Evolutionary conservation across 73 alveolate species (phyloP).

Genomic region (Tetrahymena borealis): DNA sequence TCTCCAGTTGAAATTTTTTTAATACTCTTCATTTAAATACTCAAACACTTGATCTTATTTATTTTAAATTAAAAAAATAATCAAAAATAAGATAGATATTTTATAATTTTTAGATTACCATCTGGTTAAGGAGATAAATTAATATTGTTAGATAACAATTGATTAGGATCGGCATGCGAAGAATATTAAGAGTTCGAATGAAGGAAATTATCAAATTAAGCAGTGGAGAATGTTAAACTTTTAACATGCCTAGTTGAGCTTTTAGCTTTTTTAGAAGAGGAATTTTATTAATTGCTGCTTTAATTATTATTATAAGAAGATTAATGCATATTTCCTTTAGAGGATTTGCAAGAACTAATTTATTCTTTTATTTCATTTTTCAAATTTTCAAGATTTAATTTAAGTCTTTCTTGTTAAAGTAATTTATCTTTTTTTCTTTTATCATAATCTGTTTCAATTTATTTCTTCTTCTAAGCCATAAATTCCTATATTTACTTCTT

Average conservation of each 20-base stretch:
- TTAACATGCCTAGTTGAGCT: background rate
- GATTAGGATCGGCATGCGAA: background rate
- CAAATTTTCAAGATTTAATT: background rate
- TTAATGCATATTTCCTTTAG: background rate
- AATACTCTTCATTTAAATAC: background rate
- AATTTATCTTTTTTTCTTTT: background rate
- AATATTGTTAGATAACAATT: background rate
- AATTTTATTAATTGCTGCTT: background rate
- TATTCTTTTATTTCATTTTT: background rate
- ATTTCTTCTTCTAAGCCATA: background rate
- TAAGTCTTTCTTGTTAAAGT: background rate
- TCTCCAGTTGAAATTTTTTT: background rate
- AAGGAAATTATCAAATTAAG: background rate
- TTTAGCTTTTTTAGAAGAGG: background rate
- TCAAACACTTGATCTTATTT: background rate
- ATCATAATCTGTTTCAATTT: background rate
- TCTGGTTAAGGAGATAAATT: background rate
- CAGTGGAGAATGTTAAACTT: background rate
- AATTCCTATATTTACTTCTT: background rate
- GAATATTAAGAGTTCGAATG: background rate
- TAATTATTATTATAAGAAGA: background rate
- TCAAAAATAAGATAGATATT: too few species aligned
- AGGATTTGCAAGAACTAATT: background rate
- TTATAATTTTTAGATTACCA: too few species aligned
- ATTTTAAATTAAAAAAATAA: background rate